Conservation (phyloP, 2,329 filamentous ascomycete genomes). For the Tolypocladium ophioglossoides region DNA sequence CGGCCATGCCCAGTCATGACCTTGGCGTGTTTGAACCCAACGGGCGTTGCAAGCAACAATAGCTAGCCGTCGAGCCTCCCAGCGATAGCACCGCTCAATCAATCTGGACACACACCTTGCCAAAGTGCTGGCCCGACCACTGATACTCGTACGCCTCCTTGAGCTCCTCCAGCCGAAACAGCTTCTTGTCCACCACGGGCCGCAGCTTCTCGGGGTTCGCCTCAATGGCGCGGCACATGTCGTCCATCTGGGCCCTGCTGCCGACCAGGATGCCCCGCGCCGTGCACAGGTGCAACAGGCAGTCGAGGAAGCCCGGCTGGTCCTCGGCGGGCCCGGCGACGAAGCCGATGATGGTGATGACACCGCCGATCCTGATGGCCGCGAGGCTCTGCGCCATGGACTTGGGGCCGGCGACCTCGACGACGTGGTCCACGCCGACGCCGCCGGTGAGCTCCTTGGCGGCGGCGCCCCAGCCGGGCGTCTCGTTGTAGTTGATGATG, state of each 20-base stretch:
- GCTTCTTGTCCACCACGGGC: slow-evolving; percentile 35
- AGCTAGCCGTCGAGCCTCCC: too few relatives aligned
- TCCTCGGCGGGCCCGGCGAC: slow-evolving; percentile 16
- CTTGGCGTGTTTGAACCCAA: too few relatives aligned
- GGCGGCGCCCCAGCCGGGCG: slow-evolving; percentile 32
- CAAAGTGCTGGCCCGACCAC: slow-evolving; percentile 25
- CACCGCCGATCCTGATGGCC: slow-evolving; percentile 33
- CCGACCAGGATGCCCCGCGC: slow-evolving; percentile 36
- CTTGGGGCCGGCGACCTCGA: slow-evolving; percentile 35
- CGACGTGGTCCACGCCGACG: slow-evolving; percentile 33
- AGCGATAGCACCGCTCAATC: slow-evolving; percentile 4
- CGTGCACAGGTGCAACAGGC: slow-evolving; percentile 23
- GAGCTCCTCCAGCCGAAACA: slow-evolving; percentile 32
- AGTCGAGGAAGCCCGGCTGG: slow-evolving; percentile 23
- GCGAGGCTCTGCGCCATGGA: slow-evolving; percentile 34
- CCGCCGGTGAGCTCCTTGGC: slow-evolving; percentile 32
- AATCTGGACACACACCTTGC: slow-evolving; percentile 26
- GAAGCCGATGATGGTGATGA: slow-evolving; percentile 31
- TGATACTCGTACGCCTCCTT: slow-evolving; percentile 33
- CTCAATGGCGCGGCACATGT: slow-evolving; percentile 39
- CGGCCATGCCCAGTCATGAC: too few relatives aligned
- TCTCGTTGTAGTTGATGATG: slow-evolving; percentile 39
- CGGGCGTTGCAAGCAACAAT: too few relatives aligned
- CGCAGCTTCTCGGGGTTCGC: slow-evolving; percentile 28
- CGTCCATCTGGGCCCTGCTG: slow-evolving; percentile 35